phyloP scores from a whole-genome alignment of 805 yeast species.

The Yamadazyma takamatsuzukensis region DNA sequence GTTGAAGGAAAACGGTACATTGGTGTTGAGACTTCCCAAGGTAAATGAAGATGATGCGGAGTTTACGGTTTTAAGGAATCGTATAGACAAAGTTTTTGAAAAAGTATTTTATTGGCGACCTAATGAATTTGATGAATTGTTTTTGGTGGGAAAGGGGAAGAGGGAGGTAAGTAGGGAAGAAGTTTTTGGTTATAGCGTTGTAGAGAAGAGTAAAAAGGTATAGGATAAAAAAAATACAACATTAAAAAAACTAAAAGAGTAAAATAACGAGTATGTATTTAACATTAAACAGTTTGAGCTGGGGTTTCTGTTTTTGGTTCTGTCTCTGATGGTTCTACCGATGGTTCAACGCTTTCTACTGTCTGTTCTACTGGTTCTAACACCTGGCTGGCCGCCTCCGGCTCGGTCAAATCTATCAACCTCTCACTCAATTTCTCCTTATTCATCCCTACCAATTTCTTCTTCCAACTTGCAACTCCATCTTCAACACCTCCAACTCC shows the following conservation, averaged over 20 bases:
- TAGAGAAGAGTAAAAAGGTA: no score
- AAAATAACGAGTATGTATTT: no score
- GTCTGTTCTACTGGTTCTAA: no score
- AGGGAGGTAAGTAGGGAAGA: slow-evolving; percentile 9
- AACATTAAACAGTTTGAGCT: no score
- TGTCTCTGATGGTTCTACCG: slow-evolving; percentile 1
- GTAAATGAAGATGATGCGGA: slow-evolving; percentile 28
- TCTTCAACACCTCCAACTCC: slow-evolving; percentile 42
- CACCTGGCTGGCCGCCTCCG: slow-evolving; percentile 1
- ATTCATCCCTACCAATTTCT: slow-evolving; percentile 46
- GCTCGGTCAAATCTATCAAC: slow-evolving; percentile 25
- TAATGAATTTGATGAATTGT: slow-evolving; percentile 14
- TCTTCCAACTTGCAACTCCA: slow-evolving; percentile 66
- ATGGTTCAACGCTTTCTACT: background rate
- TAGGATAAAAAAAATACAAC: no score
- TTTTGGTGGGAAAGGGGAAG: slow-evolving; percentile 27
- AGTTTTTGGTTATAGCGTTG: slow-evolving; percentile 1
- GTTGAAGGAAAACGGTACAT: slow-evolving; percentile 26
- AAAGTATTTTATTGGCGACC: slow-evolving; percentile 14
- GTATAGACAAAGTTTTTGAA: slow-evolving; percentile 24
- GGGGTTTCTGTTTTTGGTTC: slow-evolving; percentile 1
- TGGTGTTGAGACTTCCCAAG: slow-evolving; percentile 26
- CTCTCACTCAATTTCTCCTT: slow-evolving; percentile 60
- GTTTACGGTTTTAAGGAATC: slow-evolving; percentile 18
- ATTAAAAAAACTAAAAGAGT: no score